Conservation (phyloP, 192 early-diverging fungal genomes). For the Coemansia guatemalensis region DNA sequence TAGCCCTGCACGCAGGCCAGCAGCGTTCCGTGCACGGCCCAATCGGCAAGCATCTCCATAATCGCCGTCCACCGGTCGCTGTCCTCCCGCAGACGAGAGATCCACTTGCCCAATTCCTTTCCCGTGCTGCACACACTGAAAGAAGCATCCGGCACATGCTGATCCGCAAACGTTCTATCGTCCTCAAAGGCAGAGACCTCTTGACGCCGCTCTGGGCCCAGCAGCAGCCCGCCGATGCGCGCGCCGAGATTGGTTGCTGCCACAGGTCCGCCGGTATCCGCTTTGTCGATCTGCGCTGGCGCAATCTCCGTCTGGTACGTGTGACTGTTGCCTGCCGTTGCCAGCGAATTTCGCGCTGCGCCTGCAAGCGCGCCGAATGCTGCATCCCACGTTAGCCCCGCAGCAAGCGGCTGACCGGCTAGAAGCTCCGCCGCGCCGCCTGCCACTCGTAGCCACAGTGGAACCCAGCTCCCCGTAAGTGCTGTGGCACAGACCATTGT, state of each 20-base stretch:
- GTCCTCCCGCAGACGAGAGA: constrained; percentile 5
- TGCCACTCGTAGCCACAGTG: constrained; percentile 26
- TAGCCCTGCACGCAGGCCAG: constrained; percentile 2
- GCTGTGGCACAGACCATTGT: constrained; percentile 8
- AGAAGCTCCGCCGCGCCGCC: constrained; percentile 23
- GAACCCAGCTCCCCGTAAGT: constrained; percentile 25
- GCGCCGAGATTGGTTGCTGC: constrained; percentile 29
- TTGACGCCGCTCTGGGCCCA: constrained; percentile 6
- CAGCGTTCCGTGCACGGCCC: constrained; percentile 32
- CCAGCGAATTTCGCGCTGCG: neutral
- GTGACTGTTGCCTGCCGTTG: neutral
- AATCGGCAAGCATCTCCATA: constrained; percentile 36
- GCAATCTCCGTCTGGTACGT: constrained; percentile 1
- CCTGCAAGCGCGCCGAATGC: constrained; percentile 5
- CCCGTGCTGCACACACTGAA: neutral
- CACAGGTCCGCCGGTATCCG: neutral
- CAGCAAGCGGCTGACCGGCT: neutral
- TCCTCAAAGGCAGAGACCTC: neutral
- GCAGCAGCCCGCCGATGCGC: constrained; percentile 40
- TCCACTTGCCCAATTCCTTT: neutral
- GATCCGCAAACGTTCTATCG: neutral
- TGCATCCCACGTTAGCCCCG: constrained; percentile 5
- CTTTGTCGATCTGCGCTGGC: neutral
- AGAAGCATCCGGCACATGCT: neutral
- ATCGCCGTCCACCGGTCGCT: constrained; percentile 23